Evolutionary conservation across 495 filamentous ascomycete species (phyloP).

Genomic region (Pseudoneurospora amorphoporcata): DNA sequence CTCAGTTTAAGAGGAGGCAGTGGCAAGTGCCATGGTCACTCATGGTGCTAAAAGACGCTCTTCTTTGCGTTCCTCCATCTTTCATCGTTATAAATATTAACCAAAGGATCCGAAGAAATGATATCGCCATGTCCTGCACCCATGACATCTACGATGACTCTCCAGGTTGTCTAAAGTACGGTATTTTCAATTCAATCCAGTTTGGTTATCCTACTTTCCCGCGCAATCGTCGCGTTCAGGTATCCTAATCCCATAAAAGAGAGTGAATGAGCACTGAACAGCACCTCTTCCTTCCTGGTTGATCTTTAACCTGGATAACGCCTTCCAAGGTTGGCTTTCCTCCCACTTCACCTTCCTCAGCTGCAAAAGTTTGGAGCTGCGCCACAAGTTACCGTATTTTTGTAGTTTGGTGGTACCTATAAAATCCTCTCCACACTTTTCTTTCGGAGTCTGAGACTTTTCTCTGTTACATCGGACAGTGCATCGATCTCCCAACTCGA

Average conservation of each 20-base stretch:
- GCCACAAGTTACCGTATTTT: accelerated
- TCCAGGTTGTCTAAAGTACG: not conserved
- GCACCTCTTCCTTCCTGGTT: not conserved
- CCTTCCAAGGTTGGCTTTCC: not conserved
- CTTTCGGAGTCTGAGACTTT: not conserved
- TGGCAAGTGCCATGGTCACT: not conserved
- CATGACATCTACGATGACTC: not conserved
- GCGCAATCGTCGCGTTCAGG: no score
- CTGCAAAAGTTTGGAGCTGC: not conserved
- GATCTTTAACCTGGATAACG: not conserved
- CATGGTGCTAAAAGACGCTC: not conserved
- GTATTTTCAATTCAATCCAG: not conserved
- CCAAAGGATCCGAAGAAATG: not conserved
- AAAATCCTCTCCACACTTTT: not conserved
- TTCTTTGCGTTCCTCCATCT: not conserved
- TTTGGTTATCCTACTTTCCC: no score
- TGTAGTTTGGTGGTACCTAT: not conserved
- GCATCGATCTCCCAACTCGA: not conserved
- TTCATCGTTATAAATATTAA: not conserved
- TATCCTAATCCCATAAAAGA: no score
- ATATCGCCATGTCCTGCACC: not conserved
- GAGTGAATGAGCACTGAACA: no score
- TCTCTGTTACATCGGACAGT: not conserved
- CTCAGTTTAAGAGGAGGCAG: not conserved
- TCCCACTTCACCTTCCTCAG: not conserved